Base-by-base conservation (phyloP, 208 protist species). In the Trypanosoma grayi region DNA sequence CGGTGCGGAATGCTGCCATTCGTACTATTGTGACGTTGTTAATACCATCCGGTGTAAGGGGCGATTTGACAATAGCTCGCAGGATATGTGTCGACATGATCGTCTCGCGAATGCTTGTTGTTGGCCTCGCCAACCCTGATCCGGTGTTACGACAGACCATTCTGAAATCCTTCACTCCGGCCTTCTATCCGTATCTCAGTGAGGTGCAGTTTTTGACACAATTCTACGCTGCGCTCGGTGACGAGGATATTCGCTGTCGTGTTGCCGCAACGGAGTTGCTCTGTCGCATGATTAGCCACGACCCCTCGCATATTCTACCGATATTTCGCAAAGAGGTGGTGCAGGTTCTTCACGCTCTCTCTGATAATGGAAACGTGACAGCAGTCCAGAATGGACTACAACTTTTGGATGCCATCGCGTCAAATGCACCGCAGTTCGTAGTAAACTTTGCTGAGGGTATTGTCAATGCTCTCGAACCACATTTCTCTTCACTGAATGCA, bases 131-230 rank as follows among this genome's bases (percentile, higher is more conserved):
- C 9, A 78, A 92, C 59, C 73, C 76, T 16, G 80, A 89, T 62
- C 78, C 79, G 3, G 73, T 70, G 22, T 66, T 92, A 18, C 82
- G 88, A 7, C 56, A 81, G 20, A 85, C 78, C 7, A 79, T 95
- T 68, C 59, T 95, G 22, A 76, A 66, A 18, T 75, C 80, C 30
- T 92, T 95, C 58, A 90, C 80, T 4, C 72, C 73, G 37, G 69
- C 79, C n/a, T 95, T 92, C 61, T 92, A 87, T 56, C 85, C 88
- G 6, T 95, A 83, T 68, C 69, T 95, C 14, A 90, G 81, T 66
- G 88, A 95, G 51, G 73, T 77, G 63, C 81, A 92, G 68, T 92
- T 87, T 51, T 67, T 95, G 30, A 77, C 82, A 25, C 74, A 75
- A 5, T 75, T 95, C 44, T 92, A 82, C 56, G 66, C 81, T 1